Evolutionary conservation across 805 yeast species (phyloP).

Genomic region (Candida krabiensis): DNA sequence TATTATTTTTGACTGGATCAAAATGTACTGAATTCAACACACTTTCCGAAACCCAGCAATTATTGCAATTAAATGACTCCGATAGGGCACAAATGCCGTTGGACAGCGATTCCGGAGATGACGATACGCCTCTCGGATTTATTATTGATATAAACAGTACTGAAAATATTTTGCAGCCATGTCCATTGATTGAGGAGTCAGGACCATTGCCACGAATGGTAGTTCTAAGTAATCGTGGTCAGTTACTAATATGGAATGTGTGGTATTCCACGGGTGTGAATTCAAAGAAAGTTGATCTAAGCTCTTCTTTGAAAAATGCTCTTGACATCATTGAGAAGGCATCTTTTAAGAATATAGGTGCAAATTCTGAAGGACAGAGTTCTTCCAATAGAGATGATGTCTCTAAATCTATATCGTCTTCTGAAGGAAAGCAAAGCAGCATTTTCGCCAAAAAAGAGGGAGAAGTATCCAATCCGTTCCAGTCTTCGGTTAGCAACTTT

Average conservation of each 20-base stretch:
- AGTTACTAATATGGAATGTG: constrained; percentile 61
- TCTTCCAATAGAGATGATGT: too few species aligned
- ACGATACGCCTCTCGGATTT: constrained; percentile 70
- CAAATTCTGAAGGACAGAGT: too few species aligned
- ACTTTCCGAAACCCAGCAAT: constrained; percentile 35
- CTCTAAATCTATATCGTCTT: too few species aligned
- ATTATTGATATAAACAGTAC: constrained; percentile 56
- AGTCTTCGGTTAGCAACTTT: too few species aligned
- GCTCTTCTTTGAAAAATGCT: constrained; percentile 1
- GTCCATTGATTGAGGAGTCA: constrained; percentile 55
- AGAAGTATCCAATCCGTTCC: too few species aligned
- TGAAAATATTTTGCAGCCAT: constrained; percentile 50
- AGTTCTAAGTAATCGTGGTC: constrained; percentile 63
- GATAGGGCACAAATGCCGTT: constrained; percentile 75
- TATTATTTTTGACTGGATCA: constrained; percentile 56
- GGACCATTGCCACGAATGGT: constrained; percentile 66
- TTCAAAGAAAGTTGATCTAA: constrained; percentile 26
- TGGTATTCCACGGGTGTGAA: constrained; percentile 56
- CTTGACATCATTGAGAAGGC: background rate
- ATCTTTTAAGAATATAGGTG: too few species aligned
- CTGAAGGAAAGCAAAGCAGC: too few species aligned
- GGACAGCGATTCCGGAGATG: constrained; percentile 62
- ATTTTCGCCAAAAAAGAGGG: too few species aligned
- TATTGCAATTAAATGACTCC: constrained; percentile 63
- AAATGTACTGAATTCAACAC: constrained; percentile 64